phyloP scores from a whole-genome alignment of 352 stramenopile genomes.

The Pythium aquatile region DNA sequence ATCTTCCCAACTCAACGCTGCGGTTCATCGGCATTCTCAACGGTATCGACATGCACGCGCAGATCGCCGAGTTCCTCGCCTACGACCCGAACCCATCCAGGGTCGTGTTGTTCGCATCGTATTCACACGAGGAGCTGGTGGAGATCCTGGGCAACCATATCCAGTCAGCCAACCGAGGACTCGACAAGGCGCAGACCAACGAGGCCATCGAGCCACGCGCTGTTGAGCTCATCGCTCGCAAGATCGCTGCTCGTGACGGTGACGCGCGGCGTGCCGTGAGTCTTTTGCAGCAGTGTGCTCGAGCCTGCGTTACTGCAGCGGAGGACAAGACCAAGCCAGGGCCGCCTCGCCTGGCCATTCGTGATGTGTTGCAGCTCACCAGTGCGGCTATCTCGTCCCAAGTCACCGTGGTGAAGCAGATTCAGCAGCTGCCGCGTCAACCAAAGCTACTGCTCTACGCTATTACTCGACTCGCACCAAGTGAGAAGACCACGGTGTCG shows the following conservation, averaged over 20 bases:
- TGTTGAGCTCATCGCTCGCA: conserved; percentile 65
- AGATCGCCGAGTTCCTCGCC: conserved; percentile 36
- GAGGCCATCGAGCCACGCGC: conserved; percentile 42
- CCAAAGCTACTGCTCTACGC: conserved; percentile 67
- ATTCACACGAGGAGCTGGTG: conserved; percentile 46
- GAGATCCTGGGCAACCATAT: conserved; percentile 50
- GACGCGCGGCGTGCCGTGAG: conserved; percentile 61
- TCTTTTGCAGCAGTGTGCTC: conserved; percentile 59
- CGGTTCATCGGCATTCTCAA: conserved; percentile 76
- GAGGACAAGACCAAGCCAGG: background rate
- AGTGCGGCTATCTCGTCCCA: conserved; percentile 40
- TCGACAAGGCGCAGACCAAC: background rate
- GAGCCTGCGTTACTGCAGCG: conserved; percentile 10
- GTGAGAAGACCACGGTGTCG: conserved; percentile 33
- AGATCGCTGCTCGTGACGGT: conserved; percentile 62
- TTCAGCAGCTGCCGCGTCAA: conserved; percentile 58
- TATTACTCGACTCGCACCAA: conserved; percentile 53
- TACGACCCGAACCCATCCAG: conserved; percentile 23
- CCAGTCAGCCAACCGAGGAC: conserved; percentile 13
- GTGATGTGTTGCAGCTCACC: conserved; percentile 39
- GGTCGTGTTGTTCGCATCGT: conserved; percentile 61
- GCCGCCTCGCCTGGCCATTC: conserved; percentile 17
- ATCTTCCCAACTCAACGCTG: conserved; percentile 32
- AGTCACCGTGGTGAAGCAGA: conserved; percentile 38
- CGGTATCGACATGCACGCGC: conserved; percentile 69